Conservation (phyloP, 1,139 yeast genomes). For the Hyphopichia khmerensis region DNA sequence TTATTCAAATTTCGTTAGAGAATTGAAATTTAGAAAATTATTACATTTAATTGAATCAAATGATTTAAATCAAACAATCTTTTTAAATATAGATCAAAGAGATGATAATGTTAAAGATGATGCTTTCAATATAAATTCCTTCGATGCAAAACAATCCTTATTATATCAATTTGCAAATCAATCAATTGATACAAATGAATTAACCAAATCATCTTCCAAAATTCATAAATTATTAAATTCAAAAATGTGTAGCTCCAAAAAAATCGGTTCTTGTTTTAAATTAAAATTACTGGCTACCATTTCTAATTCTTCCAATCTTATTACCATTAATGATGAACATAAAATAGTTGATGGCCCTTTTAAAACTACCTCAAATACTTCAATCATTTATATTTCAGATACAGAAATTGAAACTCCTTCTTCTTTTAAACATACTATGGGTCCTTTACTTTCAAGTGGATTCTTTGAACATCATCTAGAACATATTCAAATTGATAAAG, state of each 20-base stretch:
- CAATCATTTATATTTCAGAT: conserved; percentile 62
- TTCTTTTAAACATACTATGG: conserved; percentile 36
- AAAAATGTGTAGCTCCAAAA: conserved; percentile 34
- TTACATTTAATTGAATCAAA: conserved; percentile 56
- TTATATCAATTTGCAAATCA: conserved; percentile 71
- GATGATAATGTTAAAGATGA: conserved; percentile 35
- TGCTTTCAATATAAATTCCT: conserved; percentile 13
- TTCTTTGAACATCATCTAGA: conserved; percentile 29
- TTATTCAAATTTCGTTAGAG: conserved; percentile 66
- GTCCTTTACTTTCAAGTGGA: conserved; percentile 39
- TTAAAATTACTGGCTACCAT: conserved; percentile 45
- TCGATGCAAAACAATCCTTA: conserved; percentile 37
- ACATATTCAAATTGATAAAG: conserved; percentile 32
- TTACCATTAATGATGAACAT: conserved; percentile 37
- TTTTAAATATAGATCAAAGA: conserved; percentile 46
- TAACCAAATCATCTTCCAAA: neutral
- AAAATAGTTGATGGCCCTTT: conserved; percentile 48
- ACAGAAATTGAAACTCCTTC: conserved; percentile 46
- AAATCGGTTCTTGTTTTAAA: conserved; percentile 42
- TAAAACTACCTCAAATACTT: conserved; percentile 46
- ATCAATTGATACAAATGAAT: conserved; percentile 28
- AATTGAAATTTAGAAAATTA: conserved; percentile 63
- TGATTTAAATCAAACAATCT: conserved; percentile 52
- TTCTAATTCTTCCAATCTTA: conserved; percentile 19
- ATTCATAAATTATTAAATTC: conserved; percentile 24